Conservation (phyloP, 257 asterid species). For the Nicotiana sylvestris region DNA sequence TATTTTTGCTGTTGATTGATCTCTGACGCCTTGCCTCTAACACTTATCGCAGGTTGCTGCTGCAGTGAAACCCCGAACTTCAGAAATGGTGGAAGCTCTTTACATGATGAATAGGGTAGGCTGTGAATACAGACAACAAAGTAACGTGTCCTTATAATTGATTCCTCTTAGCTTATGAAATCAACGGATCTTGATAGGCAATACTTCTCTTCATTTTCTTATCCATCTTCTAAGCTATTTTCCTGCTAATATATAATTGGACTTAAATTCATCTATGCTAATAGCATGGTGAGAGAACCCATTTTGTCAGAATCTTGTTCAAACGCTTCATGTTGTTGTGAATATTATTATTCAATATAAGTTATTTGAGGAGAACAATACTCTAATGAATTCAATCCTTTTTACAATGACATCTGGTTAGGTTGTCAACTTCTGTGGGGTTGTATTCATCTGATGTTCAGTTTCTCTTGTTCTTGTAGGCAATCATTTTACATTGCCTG, state of each 20-base stretch:
- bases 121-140: not conserved
- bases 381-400: not conserved
- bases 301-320: not conserved
- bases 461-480: not conserved
- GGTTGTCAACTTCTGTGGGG: not conserved
- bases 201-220: constrained; percentile 3
- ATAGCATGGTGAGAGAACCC: not conserved
- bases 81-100: constrained; percentile 85
- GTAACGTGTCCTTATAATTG: not conserved
- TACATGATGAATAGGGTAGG: constrained; percentile 47
- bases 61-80: constrained; percentile 56
- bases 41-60: constrained; percentile 55
- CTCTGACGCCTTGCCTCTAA: constrained; percentile 6
- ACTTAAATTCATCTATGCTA: not conserved
- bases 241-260: not conserved
- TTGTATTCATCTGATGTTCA: not conserved
- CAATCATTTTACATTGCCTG: not conserved
- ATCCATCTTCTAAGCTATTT: not conserved
- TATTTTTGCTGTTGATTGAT: constrained; percentile 9
- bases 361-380: not conserved
- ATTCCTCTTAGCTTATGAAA: constrained; percentile 10
- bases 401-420: constrained; percentile 1
- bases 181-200: not conserved
- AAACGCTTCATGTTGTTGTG: not conserved
- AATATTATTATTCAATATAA: not conserved